Evolutionary conservation across 148 eudicot species (phyloP).

Genomic region (Rhododendron williamsianum): DNA sequence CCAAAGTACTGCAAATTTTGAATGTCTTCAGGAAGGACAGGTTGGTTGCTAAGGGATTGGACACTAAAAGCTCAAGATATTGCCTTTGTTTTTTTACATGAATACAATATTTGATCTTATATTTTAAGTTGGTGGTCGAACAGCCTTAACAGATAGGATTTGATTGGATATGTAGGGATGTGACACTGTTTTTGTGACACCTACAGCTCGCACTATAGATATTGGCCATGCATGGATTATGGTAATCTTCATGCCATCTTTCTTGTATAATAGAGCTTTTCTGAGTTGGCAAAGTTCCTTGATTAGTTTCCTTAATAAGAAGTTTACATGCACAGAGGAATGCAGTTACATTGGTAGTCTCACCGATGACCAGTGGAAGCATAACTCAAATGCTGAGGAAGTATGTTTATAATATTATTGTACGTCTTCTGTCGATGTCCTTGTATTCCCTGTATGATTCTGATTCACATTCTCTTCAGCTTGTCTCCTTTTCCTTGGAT

Average conservation of each 20-base stretch:
- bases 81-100: not conserved
- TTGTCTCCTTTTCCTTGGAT: conserved; percentile 11
- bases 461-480: conserved; percentile 5
- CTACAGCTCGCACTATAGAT: conserved; percentile 72
- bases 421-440: not conserved
- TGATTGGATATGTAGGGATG: conserved; percentile 47
- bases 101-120: not conserved
- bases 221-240: conserved; percentile 67
- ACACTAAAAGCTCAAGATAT: not conserved
- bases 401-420: conserved; percentile 28
- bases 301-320: not conserved
- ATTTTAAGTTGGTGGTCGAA: not conserved
- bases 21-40: conserved; percentile 62
- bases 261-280: not conserved
- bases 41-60: conserved; percentile 20
- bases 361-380: conserved; percentile 40
- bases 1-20: conserved; percentile 77
- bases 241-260: conserved; percentile 33
- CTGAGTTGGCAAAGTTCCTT: not conserved
- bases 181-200: conserved; percentile 73
- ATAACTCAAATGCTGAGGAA: conserved; percentile 55
- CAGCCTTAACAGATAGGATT: conserved; percentile 5
- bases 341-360: conserved; percentile 50
- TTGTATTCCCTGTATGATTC: not conserved
- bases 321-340: conserved; percentile 42